Percentiles rank a stretch among this genome's conserved stretches.
Conservation (phyloP, 306 rosid genomes). For the Abrus pulchellus region DNA sequence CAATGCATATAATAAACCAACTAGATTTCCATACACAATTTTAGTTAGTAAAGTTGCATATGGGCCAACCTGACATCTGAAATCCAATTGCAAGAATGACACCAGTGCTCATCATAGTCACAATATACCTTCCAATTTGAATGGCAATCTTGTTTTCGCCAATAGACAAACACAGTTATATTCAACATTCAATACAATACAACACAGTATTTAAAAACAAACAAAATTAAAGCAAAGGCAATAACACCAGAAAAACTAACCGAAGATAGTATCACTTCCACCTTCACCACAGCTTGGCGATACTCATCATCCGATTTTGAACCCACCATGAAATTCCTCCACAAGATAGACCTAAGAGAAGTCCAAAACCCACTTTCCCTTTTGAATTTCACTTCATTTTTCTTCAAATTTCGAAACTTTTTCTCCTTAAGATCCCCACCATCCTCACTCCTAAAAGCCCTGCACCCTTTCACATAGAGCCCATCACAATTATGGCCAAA, state of each 20-base stretch:
- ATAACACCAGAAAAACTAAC: slow-evolving; percentile 56
- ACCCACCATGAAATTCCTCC: slow-evolving; percentile 61
- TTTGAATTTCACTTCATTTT: slow-evolving; percentile 43
- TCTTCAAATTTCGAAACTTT: slow-evolving; percentile 56
- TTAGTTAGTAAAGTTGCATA: slow-evolving; percentile 30
- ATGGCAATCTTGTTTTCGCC: slow-evolving; percentile 67
- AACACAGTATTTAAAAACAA: neutral
- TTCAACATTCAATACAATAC: slow-evolving; percentile 37
- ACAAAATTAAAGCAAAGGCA: neutral
- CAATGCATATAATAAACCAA: neutral
- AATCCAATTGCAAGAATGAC: slow-evolving; percentile 84
- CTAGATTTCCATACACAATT: neutral
- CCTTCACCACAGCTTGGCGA: slow-evolving; percentile 66
- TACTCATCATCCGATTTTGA: slow-evolving; percentile 67
- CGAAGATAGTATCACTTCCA: slow-evolving; percentile 72
- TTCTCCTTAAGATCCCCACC: slow-evolving; percentile 64
- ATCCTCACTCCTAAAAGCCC: slow-evolving; percentile 69
- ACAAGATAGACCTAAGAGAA: slow-evolving; percentile 57
- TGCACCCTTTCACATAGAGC: slow-evolving; percentile 62
- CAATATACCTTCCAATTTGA: slow-evolving; percentile 92
- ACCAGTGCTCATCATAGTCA: slow-evolving; percentile 99
- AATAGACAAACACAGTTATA: slow-evolving; percentile 38
- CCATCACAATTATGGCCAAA: slow-evolving; percentile 55
- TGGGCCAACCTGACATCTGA: slow-evolving; percentile 84
- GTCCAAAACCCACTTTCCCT: slow-evolving; percentile 76